These are phyloP conservation scores for Castanea mollissima DNA, from an alignment of 306 rosid genomes.

Conservation along the genomic window DNA sequence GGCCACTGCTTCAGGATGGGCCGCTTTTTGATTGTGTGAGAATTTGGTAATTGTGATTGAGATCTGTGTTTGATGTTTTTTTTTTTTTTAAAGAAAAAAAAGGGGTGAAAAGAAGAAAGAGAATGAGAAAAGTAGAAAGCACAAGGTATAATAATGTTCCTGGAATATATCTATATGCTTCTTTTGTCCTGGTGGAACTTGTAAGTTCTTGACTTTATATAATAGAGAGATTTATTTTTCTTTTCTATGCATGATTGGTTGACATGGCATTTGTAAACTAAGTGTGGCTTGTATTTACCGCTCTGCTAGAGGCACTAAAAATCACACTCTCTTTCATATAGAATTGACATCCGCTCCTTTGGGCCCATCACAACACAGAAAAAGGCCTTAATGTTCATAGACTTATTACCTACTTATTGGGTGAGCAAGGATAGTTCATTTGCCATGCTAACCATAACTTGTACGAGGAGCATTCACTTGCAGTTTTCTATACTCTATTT, in stretches of 20 bases:
- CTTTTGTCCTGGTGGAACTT: slow-evolving; percentile 2
- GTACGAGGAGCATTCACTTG: neutral
- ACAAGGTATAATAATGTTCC: slow-evolving; percentile 35
- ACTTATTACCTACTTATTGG: too few species aligned
- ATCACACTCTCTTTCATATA: too few species aligned
- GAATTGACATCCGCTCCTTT: too few species aligned
- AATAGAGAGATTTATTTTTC: neutral
- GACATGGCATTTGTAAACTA: neutral
- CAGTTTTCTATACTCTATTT: too few species aligned
- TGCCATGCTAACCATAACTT: too few species aligned
- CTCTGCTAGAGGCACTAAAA: too few species aligned
- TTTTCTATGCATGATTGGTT: neutral
- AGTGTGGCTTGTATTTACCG: neutral
- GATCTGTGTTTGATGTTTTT: slow-evolving; percentile 39
- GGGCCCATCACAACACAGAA: too few species aligned
- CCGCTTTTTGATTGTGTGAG: slow-evolving; percentile 80
- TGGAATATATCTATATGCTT: slow-evolving; percentile 36
- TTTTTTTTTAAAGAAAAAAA: slow-evolving; percentile 27
- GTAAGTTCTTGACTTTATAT: neutral
- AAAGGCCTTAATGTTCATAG: too few species aligned
- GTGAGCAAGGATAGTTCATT: too few species aligned
- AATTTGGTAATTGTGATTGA: slow-evolving; percentile 38
- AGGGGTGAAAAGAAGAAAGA: slow-evolving; percentile 7
- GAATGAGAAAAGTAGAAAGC: slow-evolving; percentile 38
- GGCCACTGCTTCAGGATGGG: slow-evolving; percentile 90